A percentile compares a stretch with the other conserved stretches of the same genome.
phyloP scores from a whole-genome alignment of 805 yeast genomes.

The Candida glaebosa region DNA sequence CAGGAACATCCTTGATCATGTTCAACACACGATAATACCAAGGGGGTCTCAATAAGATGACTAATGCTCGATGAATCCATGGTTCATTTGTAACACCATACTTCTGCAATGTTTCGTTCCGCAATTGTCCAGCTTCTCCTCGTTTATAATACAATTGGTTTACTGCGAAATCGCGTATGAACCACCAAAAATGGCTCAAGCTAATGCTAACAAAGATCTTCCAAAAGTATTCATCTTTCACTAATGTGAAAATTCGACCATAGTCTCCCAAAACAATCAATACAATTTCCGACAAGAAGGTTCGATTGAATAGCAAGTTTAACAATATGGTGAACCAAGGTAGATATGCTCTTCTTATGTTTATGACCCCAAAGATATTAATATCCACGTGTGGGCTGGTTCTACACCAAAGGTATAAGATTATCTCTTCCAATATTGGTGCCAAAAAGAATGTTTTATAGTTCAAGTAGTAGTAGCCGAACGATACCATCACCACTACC shows the following conservation, averaged over 20 bases:
- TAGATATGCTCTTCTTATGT: slow-evolving; percentile 18
- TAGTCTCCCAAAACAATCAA: slow-evolving; percentile 5
- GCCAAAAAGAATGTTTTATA: slow-evolving; percentile 19
- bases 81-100: slow-evolving; percentile 11
- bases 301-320: slow-evolving; percentile 6
- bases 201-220: slow-evolving; percentile 8
- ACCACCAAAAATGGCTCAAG: slow-evolving; percentile 31
- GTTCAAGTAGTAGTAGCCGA: slow-evolving; percentile 14
- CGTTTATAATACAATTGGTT: slow-evolving; percentile 13
- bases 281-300: slow-evolving; percentile 5
- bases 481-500: slow-evolving; percentile 17
- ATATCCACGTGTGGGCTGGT: slow-evolving; percentile 22
- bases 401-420: slow-evolving; percentile 29
- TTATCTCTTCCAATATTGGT: slow-evolving; percentile 20
- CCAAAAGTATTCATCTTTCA: slow-evolving; percentile 10
- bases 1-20: slow-evolving; percentile 10
- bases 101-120: slow-evolving; percentile 11
- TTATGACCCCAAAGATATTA: slow-evolving; percentile 19
- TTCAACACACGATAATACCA: slow-evolving; percentile 29
- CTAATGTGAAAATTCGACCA: background rate
- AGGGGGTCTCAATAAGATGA: slow-evolving; percentile 24
- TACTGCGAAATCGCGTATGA: slow-evolving; percentile 15
- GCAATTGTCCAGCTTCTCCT: slow-evolving; percentile 13
- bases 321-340: slow-evolving; percentile 13
- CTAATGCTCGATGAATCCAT: slow-evolving; percentile 10